Conservation (phyloP, 305 asterid species). For the Andrographis paniculata region DNA sequence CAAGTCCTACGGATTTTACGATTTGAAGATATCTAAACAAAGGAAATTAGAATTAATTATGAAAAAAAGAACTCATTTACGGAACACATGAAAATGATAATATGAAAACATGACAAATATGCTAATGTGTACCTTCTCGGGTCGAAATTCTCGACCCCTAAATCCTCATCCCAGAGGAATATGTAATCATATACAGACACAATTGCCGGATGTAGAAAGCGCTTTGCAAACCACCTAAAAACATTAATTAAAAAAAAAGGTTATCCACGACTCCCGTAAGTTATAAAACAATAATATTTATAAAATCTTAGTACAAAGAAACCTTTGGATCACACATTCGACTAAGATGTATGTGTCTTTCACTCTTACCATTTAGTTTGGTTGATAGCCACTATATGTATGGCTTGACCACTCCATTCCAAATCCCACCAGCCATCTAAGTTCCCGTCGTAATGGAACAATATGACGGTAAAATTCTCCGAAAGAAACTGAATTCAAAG, state of each 20-base stretch:
- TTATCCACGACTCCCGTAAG: not conserved
- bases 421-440: conserved; percentile 83
- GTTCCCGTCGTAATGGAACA: conserved; percentile 92
- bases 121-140: conserved; percentile 64
- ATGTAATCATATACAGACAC: conserved; percentile 80
- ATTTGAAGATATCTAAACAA: conserved; percentile 45
- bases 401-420: conserved; percentile 78
- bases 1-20: conserved; percentile 76
- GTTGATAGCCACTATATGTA: conserved; percentile 85
- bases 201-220: conserved; percentile 84
- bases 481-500: conserved; percentile 78
- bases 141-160: conserved; percentile 77
- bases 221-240: conserved; percentile 97
- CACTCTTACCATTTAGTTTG: conserved; percentile 81
- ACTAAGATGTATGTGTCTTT: not conserved
- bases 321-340: not conserved
- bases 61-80: not conserved
- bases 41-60: not conserved
- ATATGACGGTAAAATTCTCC: conserved; percentile 80
- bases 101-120: not conserved
- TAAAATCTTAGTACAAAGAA: not conserved
- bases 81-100: not conserved
- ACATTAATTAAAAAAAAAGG: not conserved
- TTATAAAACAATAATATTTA: not conserved
- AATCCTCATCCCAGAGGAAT: too few species aligned